Conservation (phyloP, 108 stramenopile genomes). For the Pseudonitzschia pungens region DNA sequence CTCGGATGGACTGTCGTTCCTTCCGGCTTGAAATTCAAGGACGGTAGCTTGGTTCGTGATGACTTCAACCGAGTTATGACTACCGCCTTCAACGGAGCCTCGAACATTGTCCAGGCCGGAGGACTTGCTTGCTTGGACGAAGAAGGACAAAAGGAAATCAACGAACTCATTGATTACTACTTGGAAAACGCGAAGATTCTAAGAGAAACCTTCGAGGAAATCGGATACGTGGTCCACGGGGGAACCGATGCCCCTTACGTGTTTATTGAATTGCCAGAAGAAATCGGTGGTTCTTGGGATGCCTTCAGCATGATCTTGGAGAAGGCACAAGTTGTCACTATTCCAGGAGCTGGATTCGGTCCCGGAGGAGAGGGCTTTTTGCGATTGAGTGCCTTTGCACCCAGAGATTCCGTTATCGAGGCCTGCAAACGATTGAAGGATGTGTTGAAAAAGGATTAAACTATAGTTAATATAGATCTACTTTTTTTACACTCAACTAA, state of each 20-base stretch:
- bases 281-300: slow-evolving; percentile 88
- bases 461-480: not conserved
- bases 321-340: slow-evolving; percentile 96
- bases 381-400: slow-evolving; percentile 93
- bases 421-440: slow-evolving; percentile 87
- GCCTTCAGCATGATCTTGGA: slow-evolving; percentile 91
- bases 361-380: slow-evolving; percentile 97
- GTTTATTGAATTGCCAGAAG: slow-evolving; percentile 89
- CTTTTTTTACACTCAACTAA: too few relatives aligned
- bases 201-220: slow-evolving; percentile 76
- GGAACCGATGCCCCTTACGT: slow-evolving; percentile 95
- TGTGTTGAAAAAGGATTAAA: slow-evolving; percentile 28
- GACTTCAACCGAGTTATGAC: slow-evolving; percentile 98
- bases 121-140: slow-evolving; percentile 93
- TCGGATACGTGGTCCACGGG: slow-evolving; percentile 89
- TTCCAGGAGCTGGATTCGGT: slow-evolving; percentile 97
- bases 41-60: slow-evolving; percentile 84
- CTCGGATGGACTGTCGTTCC: slow-evolving; percentile 97
- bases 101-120: slow-evolving; percentile 95
- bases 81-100: slow-evolving; percentile 97
- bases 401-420: slow-evolving; percentile 85
- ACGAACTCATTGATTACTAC: slow-evolving; percentile 95
- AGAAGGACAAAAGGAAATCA: slow-evolving; percentile 92
- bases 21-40: slow-evolving; percentile 78
- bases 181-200: slow-evolving; percentile 93